These are phyloP conservation scores for Erigeron canadensis DNA, from an alignment of 129 eudicot genomes.

Conservation along the genomic window DNA sequence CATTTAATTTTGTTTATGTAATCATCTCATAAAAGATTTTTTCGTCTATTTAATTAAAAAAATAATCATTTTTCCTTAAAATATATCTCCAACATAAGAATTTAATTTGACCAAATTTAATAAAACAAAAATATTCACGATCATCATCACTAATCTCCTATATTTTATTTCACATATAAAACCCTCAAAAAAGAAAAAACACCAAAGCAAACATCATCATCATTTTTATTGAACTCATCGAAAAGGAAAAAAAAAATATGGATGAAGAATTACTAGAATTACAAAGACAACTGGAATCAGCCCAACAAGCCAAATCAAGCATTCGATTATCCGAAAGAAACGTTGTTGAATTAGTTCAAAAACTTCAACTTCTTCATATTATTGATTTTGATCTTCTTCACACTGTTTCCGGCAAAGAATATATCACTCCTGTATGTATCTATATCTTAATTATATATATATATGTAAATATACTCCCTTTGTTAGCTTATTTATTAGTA, in stretches of 20 bases:
- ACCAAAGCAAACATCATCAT: not conserved
- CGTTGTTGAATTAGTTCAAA: slow-evolving; percentile 95
- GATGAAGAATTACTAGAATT: slow-evolving; percentile 85
- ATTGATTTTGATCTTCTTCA: slow-evolving; percentile 96
- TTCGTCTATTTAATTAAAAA: no score
- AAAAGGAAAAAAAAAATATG: slow-evolving; percentile 37
- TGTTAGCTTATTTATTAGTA: no score
- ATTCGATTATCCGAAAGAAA: slow-evolving; percentile 91
- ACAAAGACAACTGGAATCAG: slow-evolving; percentile 89
- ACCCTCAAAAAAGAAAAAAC: no score
- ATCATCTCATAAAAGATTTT: no score
- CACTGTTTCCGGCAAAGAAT: slow-evolving; percentile 97
- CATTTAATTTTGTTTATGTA: no score
- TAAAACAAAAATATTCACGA: no score
- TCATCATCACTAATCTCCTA: no score
- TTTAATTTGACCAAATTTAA: no score
- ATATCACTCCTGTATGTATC: slow-evolving; percentile 78
- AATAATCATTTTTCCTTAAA: no score
- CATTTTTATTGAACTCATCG: not conserved
- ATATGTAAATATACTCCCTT: not conserved
- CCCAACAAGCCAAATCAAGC: slow-evolving; percentile 91
- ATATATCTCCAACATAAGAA: no score
- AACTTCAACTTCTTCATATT: slow-evolving; percentile 76
- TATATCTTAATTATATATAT: not conserved
- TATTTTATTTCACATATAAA: no score